phyloP scores from a whole-genome alignment of 352 stramenopile genomes.

The Phytopythium boreale region DNA sequence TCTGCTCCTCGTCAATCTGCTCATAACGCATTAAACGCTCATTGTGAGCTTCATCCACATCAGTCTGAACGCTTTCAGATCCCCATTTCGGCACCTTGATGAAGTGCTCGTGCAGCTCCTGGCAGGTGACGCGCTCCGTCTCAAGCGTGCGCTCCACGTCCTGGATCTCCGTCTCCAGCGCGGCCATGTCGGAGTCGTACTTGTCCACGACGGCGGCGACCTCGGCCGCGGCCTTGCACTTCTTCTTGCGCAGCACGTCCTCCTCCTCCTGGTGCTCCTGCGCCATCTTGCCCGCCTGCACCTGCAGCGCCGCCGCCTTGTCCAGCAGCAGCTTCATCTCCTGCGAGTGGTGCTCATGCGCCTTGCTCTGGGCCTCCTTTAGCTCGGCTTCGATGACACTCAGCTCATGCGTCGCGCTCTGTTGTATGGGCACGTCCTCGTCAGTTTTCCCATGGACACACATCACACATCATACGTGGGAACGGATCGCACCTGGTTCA shows the following conservation, averaged over 20 bases:
- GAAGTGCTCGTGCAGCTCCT: conserved; percentile 83
- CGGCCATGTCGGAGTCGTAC: conserved; percentile 74
- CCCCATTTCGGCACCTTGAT: conserved; percentile 37
- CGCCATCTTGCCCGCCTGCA: conserved; percentile 64
- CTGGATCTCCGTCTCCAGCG: conserved; percentile 52
- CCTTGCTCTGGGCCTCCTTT: conserved; percentile 68
- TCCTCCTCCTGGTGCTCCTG: conserved; percentile 84
- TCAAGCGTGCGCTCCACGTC: conserved; percentile 38
- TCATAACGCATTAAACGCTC: neutral
- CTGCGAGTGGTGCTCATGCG: conserved; percentile 71
- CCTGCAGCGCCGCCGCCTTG: conserved; percentile 47
- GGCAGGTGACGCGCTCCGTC: conserved; percentile 50
- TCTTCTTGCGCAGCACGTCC: conserved; percentile 74
- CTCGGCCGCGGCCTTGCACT: conserved; percentile 77
- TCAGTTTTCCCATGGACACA: neutral
- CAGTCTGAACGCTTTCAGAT: neutral
- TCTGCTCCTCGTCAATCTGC: conserved; percentile 83
- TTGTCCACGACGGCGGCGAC: conserved; percentile 68
- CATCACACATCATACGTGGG: too few relatives aligned
- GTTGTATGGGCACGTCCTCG: neutral
- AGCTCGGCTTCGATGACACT: conserved; percentile 72
- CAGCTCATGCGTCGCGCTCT: conserved; percentile 72
- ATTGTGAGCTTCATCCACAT: neutral
- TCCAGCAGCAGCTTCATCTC: conserved; percentile 75
- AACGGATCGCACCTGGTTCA: conserved; percentile 49